These are phyloP conservation scores for Kitagawia praeruptora DNA, from an alignment of 129 eudicot species.

Conservation along the genomic window DNA sequence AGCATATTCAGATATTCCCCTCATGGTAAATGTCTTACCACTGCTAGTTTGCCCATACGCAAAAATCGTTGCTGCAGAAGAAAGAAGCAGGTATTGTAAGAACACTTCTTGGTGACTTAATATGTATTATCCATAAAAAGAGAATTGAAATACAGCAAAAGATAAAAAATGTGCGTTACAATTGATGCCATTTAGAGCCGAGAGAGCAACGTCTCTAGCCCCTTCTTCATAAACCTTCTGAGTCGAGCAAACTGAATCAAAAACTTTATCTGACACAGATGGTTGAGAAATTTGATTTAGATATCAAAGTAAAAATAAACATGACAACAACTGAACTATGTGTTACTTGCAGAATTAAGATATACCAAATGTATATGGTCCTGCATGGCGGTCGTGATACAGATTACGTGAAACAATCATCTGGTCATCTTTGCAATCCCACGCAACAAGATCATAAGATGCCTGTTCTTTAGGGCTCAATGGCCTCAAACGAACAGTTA, in stretches of 20 bases:
- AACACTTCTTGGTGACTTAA: not conserved
- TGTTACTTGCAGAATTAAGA: not conserved
- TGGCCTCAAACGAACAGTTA: constrained; percentile 83
- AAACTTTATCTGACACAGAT: constrained; percentile 65
- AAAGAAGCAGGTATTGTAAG: not conserved
- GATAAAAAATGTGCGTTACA: constrained; percentile 27
- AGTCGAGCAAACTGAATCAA: constrained; percentile 59
- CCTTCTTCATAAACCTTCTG: constrained; percentile 75
- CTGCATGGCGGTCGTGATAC: constrained; percentile 43
- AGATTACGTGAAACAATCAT: constrained; percentile 63
- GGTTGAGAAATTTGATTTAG: not conserved
- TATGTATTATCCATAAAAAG: not conserved
- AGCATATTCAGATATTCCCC: constrained; percentile 77
- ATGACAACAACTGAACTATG: not conserved
- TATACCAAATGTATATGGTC: constrained; percentile 66
- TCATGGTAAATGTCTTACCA: constrained; percentile 96
- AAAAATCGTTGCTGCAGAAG: constrained; percentile 74
- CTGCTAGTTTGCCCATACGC: constrained; percentile 99
- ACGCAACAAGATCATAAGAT: constrained; percentile 74
- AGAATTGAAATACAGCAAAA: not conserved
- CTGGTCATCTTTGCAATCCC: constrained; percentile 64
- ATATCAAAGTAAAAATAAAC: not conserved
- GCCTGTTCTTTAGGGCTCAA: constrained; percentile 63
- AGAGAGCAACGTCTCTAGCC: constrained; percentile 92
- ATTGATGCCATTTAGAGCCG: constrained; percentile 85